Conservation (phyloP, 2,329 filamentous ascomycete species). For the Nothophoma quercina region DNA sequence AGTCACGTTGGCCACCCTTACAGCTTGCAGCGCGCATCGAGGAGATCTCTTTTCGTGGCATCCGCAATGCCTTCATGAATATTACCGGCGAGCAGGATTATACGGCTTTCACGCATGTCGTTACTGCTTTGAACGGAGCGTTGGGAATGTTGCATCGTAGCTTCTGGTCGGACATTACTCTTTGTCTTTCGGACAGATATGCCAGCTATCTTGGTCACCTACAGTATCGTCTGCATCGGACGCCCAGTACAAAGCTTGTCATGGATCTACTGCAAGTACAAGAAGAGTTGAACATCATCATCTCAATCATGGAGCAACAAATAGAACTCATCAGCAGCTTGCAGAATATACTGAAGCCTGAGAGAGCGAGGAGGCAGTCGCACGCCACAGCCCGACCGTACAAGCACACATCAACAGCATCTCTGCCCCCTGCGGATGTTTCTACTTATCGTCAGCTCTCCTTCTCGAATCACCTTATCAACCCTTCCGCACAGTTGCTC, state of each 20-base stretch:
- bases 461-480: constrained; percentile 42
- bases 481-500: constrained; percentile 49
- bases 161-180: constrained; percentile 53
- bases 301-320: constrained; percentile 54
- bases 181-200: constrained; percentile 53
- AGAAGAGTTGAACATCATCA: constrained; percentile 55
- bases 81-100: constrained; percentile 46
- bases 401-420: constrained; percentile 14
- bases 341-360: constrained; percentile 24
- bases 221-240: constrained; percentile 53
- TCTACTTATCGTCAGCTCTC: constrained; percentile 51
- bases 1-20: constrained; percentile 52
- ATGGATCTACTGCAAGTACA: constrained; percentile 56
- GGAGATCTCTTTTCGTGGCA: constrained; percentile 52
- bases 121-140: constrained; percentile 51
- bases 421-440: constrained; percentile 32
- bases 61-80: constrained; percentile 50
- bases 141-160: constrained; percentile 54
- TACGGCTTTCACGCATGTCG: constrained; percentile 48
- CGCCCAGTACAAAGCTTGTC: constrained; percentile 53
- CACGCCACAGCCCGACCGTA: constrained; percentile 21
- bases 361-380: constrained; percentile 9
- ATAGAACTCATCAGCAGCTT: constrained; percentile 48
- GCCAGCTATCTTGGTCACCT: constrained; percentile 53
- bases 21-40: constrained; percentile 51